Conservation (phyloP, 2,329 filamentous ascomycete genomes). For the Trichoderma sp. region DNA sequence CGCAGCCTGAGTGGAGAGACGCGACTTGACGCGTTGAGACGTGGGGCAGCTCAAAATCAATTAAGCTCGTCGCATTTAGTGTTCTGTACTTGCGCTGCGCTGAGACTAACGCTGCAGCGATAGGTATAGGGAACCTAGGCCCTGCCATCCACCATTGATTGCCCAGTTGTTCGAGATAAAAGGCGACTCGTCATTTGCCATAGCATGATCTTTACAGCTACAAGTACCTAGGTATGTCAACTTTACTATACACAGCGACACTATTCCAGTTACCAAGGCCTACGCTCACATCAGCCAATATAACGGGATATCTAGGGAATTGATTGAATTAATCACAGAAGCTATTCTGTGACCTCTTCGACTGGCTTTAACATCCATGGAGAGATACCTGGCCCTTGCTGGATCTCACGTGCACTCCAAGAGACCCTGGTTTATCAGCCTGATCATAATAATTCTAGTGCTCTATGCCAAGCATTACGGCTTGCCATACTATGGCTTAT, state of each 20-base stretch:
- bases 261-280: neutral
- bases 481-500: neutral
- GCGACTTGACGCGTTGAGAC: slow-evolving; percentile 41
- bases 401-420: neutral
- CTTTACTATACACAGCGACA: neutral
- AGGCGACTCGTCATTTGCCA: neutral
- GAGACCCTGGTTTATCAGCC: neutral
- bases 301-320: neutral
- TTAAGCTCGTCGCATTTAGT: slow-evolving; percentile 28
- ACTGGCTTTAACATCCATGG: neutral
- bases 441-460: neutral
- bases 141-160: neutral
- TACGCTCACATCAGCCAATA: neutral
- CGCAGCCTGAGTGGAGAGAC: slow-evolving; percentile 36
- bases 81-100: neutral
- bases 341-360: neutral
- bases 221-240: neutral
- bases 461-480: neutral
- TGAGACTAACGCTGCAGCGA: neutral
- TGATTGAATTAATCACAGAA: neutral
- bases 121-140: neutral
- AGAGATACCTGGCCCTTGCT: neutral
- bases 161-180: neutral
- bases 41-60: slow-evolving; percentile 34
- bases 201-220: neutral